Evolutionary conservation across 2,329 filamentous ascomycete species (phyloP), one percentile per base, ranked within the genome.

Genomic region (Ophiostoma australiae): DNA sequence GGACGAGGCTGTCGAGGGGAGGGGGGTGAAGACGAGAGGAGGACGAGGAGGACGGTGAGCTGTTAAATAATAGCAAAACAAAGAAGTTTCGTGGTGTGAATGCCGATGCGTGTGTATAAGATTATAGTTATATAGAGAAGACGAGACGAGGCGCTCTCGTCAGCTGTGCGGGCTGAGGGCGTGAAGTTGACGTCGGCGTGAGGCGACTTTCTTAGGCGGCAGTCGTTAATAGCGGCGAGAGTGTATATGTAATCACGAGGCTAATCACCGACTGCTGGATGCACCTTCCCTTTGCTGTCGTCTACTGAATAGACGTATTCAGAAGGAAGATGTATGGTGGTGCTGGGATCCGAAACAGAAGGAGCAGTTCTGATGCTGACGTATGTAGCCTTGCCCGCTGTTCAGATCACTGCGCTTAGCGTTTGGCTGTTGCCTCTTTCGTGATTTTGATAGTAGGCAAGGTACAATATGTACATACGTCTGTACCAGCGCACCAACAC

Each of bases 321-420:
- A 27, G 13, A 17, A 63, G 27, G 13, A 31, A 27, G 27, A 7
- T 61, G 27, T 11, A 1, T 13, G 10, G 52, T 15, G 58, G 15
- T 31, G 61, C 20, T 33, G 63, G 10, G n/a, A 39, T 39, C 33
- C 33, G 33, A 65, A 39, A 39, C 33, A 8, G 63, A 27, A 66
- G 35, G 63, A 23, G 33, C 63, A 35, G 3, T 35, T 33, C 13
- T 31, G 31, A 8, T 35, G 55, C 13, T 65, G 31, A 37, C 63
- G 33, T 35, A 74, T 72, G 74, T 72, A 75, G 73, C 74, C 74
- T 74, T 72, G 73, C 70, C 70, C 70, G 71, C 72, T 70, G 27
- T 48, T 65, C 65, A 41, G 66, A 61, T 58, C 8, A 23, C 4
- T 52, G 48, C n/a, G 13, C 15, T 15, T 41, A 10, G 27, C 13